These are phyloP conservation scores for Abrus precatorius DNA, from an alignment of 306 rosid species.

Conservation along the genomic window DNA sequence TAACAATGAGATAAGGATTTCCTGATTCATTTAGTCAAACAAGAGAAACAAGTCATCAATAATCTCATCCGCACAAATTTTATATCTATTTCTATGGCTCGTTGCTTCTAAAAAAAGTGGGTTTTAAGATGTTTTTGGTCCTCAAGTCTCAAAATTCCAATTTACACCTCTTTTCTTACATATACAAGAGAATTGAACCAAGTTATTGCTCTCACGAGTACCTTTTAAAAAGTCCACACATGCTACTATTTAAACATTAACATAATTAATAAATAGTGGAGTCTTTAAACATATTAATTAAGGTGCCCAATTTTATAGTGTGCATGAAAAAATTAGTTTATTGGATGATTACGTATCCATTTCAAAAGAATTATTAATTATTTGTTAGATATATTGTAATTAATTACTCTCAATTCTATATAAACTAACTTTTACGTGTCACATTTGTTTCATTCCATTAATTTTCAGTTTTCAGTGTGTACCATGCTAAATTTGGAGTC, in stretches of 20 bases:
- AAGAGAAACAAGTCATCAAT: slow-evolving; percentile 2
- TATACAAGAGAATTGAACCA: neutral
- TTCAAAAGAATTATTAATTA: neutral
- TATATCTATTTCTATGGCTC: neutral
- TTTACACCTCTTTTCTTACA: slow-evolving; percentile 5
- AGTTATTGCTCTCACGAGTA: neutral
- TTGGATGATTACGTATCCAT: no score
- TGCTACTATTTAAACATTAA: no score
- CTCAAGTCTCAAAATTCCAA: slow-evolving; percentile 28
- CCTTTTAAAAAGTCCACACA: neutral
- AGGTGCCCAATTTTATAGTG: no score
- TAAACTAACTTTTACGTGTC: no score
- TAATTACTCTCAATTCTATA: neutral
- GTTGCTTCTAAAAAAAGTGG: slow-evolving; percentile 1
- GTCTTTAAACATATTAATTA: neutral
- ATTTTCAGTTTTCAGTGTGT: neutral
- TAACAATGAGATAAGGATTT: slow-evolving; percentile 38
- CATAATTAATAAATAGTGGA: neutral
- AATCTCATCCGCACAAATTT: slow-evolving; percentile 19
- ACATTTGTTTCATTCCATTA: no score
- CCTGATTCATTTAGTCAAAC: slow-evolving; percentile 37
- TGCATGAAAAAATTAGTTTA: no score
- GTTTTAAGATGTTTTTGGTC: neutral
- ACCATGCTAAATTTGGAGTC: neutral
- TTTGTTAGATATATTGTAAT: neutral